These are phyloP conservation scores for Chlamydomonas sp. DNA, from an alignment of 139 green algal species.

Conservation along the genomic window DNA sequence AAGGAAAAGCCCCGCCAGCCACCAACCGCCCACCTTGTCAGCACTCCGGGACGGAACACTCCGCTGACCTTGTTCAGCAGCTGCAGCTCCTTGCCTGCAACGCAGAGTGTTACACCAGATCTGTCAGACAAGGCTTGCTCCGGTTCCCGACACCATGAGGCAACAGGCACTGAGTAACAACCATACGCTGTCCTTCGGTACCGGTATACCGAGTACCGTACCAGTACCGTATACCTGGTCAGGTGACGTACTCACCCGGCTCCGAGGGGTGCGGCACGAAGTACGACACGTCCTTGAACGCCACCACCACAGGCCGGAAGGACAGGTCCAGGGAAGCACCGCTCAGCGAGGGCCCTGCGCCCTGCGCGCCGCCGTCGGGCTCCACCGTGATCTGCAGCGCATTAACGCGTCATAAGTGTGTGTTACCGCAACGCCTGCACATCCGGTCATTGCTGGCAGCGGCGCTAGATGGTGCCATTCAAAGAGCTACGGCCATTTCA, in stretches of 20 bases:
- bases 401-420: too few species aligned
- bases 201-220: background rate
- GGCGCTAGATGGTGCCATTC: too few species aligned
- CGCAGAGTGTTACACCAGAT: background rate
- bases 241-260: background rate
- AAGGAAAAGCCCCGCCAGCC: background rate
- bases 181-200: background rate
- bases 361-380: background rate
- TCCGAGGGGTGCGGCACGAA: conserved; percentile 11
- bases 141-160: too few species aligned
- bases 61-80: conserved; percentile 59
- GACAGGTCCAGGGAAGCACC: background rate
- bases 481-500: too few species aligned
- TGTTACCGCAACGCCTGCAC: too few species aligned
- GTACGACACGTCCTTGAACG: conserved; percentile 34
- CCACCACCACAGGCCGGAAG: conserved; percentile 41
- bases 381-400: background rate
- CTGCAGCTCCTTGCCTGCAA: conserved; percentile 27
- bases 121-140: background rate
- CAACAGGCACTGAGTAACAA: background rate
- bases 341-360: background rate
- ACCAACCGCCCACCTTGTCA: conserved; percentile 1
- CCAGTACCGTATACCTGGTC: too few species aligned
- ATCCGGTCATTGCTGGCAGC: too few species aligned
- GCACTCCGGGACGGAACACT: conserved; percentile 33